phyloP scores from a whole-genome alignment of 2,329 filamentous ascomycete genomes.

The Xylariaceae sp. region DNA sequence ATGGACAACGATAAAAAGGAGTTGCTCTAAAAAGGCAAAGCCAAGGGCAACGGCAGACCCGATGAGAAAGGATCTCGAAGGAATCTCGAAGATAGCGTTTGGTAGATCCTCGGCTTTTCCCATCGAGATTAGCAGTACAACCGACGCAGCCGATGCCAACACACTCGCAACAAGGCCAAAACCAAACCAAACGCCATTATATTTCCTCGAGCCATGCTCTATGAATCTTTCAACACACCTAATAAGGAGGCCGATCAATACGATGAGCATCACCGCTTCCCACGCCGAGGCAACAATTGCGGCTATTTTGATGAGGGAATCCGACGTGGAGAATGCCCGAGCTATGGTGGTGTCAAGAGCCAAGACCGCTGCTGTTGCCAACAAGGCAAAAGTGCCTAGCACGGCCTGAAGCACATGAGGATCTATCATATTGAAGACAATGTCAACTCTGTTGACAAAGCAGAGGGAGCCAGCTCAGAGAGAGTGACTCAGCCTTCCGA shows the following conservation, averaged over 20 bases:
- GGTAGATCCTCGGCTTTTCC: conserved; percentile 36
- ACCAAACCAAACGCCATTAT: conserved; percentile 41
- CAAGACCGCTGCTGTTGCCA: conserved; percentile 44
- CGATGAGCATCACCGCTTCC: conserved; percentile 42
- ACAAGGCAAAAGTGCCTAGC: conserved; percentile 42
- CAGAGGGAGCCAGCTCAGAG: conserved; percentile 1
- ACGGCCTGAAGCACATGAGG: conserved; percentile 39
- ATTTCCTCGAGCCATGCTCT: conserved; percentile 25
- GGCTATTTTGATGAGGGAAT: conserved; percentile 38
- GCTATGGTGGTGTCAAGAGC: conserved; percentile 47
- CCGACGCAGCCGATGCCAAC: conserved; percentile 49
- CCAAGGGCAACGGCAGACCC: conserved; percentile 50
- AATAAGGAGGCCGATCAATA: conserved; percentile 39
- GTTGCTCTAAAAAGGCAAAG: conserved; percentile 49
- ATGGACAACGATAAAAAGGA: conserved; percentile 51
- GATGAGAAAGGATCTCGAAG: conserved; percentile 43
- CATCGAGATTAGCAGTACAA: conserved; percentile 45
- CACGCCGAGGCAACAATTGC: conserved; percentile 44
- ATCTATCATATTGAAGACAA: conserved; percentile 38
- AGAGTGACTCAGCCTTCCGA: conserved; percentile 2
- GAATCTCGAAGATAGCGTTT: conserved; percentile 38
- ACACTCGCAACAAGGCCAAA: conserved; percentile 42
- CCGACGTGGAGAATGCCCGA: conserved; percentile 34
- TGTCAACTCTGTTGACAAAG: conserved; percentile 9
- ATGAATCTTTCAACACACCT: conserved; percentile 34